Evolutionary conservation across 2,329 filamentous ascomycete species (phyloP).

Genomic region (Alternaria longipes): DNA sequence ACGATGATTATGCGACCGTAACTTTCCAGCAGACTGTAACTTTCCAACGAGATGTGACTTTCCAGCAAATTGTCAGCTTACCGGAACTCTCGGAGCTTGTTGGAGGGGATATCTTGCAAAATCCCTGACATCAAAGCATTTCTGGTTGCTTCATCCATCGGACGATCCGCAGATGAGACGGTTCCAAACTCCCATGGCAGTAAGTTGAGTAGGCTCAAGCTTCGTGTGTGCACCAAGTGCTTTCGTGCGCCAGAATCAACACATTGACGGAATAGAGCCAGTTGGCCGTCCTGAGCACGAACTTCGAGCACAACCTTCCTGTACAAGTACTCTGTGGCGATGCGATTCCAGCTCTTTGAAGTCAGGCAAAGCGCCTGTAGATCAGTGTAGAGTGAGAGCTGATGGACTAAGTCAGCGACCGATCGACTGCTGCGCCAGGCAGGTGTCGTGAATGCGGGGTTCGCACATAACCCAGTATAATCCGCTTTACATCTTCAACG

Average conservation of each 20-base stretch:
- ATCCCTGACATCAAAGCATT: background rate
- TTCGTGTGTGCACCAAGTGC: constrained; percentile 8
- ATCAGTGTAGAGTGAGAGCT: constrained; percentile 14
- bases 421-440: background rate
- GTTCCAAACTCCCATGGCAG: background rate
- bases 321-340: constrained; percentile 15
- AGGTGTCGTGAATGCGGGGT: background rate
- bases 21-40: background rate
- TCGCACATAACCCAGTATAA: background rate
- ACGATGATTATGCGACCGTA: background rate
- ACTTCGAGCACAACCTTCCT: constrained; percentile 13
- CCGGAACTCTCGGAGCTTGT: constrained; percentile 11
- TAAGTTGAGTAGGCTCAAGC: constrained; percentile 12
- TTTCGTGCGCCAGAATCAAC: constrained; percentile 9
- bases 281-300: background rate
- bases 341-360: constrained; percentile 8
- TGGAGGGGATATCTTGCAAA: constrained; percentile 6
- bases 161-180: background rate
- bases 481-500: background rate
- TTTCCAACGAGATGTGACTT: too few species aligned
- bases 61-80: background rate
- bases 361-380: constrained; percentile 15
- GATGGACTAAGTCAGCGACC: background rate
- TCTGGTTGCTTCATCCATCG: background rate
- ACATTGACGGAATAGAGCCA: constrained; percentile 8